Percentiles rank a stretch among this genome's conserved stretches.
These are phyloP conservation scores for Dittrichia graveolens DNA, from an alignment of 129 eudicot genomes.

Conservation along the genomic window DNA sequence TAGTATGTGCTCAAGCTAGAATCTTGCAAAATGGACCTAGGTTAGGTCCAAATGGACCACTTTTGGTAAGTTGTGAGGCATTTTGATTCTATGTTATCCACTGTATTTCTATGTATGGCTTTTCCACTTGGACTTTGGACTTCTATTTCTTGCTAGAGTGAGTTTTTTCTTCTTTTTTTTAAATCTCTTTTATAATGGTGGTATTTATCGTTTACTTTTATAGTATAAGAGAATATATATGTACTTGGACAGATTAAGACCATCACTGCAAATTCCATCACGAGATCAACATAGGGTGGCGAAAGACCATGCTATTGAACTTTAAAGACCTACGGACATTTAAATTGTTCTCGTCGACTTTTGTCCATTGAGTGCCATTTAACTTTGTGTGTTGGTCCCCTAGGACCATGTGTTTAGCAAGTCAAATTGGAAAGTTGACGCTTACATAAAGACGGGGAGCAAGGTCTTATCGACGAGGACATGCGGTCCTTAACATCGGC, in stretches of 20 bases:
- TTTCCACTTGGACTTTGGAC: constrained; percentile 6
- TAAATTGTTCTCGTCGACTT: constrained; percentile 13
- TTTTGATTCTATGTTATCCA: constrained; percentile 18
- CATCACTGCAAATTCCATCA: background rate
- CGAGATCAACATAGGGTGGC: constrained; percentile 2
- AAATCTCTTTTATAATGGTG: background rate
- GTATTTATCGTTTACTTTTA: constrained; percentile 21
- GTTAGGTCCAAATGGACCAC: constrained; percentile 38
- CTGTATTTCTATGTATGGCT: background rate
- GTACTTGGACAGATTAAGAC: constrained; percentile 21
- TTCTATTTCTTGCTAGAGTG: no score
- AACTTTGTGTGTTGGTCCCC: constrained; percentile 5
- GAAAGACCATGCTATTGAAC: constrained; percentile 27
- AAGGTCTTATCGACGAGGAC: background rate
- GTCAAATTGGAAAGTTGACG: background rate
- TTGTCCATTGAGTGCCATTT: background rate
- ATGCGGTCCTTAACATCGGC: background rate
- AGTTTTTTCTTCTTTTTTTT: background rate
- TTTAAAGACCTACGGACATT: background rate
- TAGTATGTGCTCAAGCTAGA: constrained; percentile 14
- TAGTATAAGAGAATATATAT: background rate
- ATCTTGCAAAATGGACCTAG: constrained; percentile 24
- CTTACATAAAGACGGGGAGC: background rate
- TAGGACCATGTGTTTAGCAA: background rate
- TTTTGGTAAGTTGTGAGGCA: constrained; percentile 16